Conservation (phyloP, 2,329 filamentous ascomycete genomes). For the Hawksworthiomyces lignivorus region DNA sequence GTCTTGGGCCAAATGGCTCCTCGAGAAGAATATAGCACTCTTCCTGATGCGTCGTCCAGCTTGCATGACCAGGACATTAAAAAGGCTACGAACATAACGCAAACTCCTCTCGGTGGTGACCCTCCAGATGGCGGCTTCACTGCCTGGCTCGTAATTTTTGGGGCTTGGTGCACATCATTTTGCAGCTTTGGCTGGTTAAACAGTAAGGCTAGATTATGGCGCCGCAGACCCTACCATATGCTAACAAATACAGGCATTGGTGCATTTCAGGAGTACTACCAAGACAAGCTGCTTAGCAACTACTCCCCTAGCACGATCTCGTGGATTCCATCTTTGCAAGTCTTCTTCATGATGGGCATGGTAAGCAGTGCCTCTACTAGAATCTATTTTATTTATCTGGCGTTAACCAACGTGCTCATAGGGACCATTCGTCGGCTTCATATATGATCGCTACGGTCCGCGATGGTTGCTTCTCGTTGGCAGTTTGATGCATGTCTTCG, state of each 20-base stretch:
- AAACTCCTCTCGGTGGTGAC: not conserved
- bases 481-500: conserved; percentile 49
- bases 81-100: no score
- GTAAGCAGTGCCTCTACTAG: no score
- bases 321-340: conserved; percentile 44
- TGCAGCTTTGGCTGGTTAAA: conserved; percentile 17
- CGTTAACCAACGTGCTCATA: no score
- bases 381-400: no score
- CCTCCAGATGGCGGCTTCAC: conserved; percentile 17
- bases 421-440: conserved; percentile 25
- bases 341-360: conserved; percentile 27
- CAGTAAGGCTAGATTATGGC: conserved; percentile 1
- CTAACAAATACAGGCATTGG: conserved; percentile 25
- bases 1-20: no score
- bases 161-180: conserved; percentile 17
- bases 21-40: no score
- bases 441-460: conserved; percentile 58
- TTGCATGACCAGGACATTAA: conserved; percentile 1
- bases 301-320: conserved; percentile 38
- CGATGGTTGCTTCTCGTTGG: conserved; percentile 45
- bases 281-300: conserved; percentile 29
- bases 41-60: not conserved
- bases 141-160: conserved; percentile 20
- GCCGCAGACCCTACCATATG: no score
- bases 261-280: conserved; percentile 43